A percentile compares a stretch with the other conserved stretches of the same genome.
phyloP scores from a whole-genome alignment of 805 yeast species.

The Kazachstania bromeliacearum region DNA sequence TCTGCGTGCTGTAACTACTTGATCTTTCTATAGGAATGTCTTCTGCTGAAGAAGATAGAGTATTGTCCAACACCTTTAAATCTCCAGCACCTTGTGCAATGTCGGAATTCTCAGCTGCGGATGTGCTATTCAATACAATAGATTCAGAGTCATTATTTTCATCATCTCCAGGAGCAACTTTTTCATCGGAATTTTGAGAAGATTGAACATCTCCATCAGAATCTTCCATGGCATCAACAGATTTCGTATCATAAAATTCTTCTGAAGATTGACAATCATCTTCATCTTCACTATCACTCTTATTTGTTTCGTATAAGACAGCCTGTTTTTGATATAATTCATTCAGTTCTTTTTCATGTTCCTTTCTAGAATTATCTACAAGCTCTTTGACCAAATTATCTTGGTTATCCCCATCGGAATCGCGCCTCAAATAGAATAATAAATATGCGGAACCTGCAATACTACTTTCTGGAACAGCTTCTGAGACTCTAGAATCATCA shows the following conservation, averaged over 20 bases:
- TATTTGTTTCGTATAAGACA: conserved; percentile 20
- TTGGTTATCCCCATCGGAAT: conserved; percentile 33
- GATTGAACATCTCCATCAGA: conserved; percentile 4
- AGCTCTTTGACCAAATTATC: conserved; percentile 36
- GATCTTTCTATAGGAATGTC: too few species aligned
- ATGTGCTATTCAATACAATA: too few species aligned
- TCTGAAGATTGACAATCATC: too few species aligned
- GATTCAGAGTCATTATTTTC: neutral
- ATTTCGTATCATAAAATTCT: neutral
- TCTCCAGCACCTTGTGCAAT: too few species aligned
- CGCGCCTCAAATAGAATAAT: conserved; percentile 62
- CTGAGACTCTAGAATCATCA: conserved; percentile 72
- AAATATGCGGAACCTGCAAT: conserved; percentile 78
- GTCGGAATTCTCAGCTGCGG: too few species aligned
- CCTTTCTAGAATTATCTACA: conserved; percentile 35
- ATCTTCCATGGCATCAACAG: conserved; percentile 6
- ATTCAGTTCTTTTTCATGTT: conserved; percentile 20
- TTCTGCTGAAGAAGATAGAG: too few species aligned
- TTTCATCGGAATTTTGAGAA: conserved; percentile 3
- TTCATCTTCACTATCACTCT: conserved; percentile 16
- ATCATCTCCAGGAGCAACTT: conserved; percentile 6
- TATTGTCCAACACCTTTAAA: too few species aligned
- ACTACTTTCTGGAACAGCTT: conserved; percentile 48
- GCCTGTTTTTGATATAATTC: conserved; percentile 18
- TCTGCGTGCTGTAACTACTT: conserved; percentile 14